Base-by-base conservation (phyloP, 306 rosid genomes). In the Cucurbita argyrosperma region DNA sequence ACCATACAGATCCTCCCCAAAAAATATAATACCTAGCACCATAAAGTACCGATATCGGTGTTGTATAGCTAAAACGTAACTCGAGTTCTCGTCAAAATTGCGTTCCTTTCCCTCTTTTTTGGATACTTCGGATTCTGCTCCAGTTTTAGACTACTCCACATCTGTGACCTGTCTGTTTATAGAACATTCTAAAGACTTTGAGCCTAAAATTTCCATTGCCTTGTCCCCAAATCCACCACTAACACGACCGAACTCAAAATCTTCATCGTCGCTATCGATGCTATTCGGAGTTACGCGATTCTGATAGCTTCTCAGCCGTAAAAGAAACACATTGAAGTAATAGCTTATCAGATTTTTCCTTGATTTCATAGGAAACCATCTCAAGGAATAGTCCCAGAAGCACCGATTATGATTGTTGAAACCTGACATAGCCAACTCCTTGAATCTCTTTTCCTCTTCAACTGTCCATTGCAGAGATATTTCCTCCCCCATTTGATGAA, bases 221-320 rank as follows among this genome's bases (percentile, higher is more conserved):
- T 84, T 80, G 46, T 71, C 79, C 76, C 96, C 89, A 39, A 86
- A 94, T 49, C 89, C 83, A 4, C 83, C 83, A 18, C 89, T 69
- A 4, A 88, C 46, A 52, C 85, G 83, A 70, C 91, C 96, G 26
- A 90, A 88, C 71, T 89, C 88, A 9, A n/a, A 72, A 80, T 85
- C 97, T n/a, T 94, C 98, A 56, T 88, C 89, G 55, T 94, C 97
- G 35, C 97, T 94, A 59, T 89, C 97, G 53, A 88, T 15, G 13
- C 21, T 43, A 52, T 65, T 78, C 30, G 92, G 97, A 61, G 90
- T 89, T 56, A 71, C 92, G 4, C 95, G 96, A 69, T 88, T 94
- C 84, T 94, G 99, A 82, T 90, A 94, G 80, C 78, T 82, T 85
- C 99, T 89, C 66, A 76, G 88, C 52, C 74, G 85, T 77, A 89